phyloP scores from a whole-genome alignment of 2,329 filamentous ascomycete genomes.

The Didymella exigua region DNA sequence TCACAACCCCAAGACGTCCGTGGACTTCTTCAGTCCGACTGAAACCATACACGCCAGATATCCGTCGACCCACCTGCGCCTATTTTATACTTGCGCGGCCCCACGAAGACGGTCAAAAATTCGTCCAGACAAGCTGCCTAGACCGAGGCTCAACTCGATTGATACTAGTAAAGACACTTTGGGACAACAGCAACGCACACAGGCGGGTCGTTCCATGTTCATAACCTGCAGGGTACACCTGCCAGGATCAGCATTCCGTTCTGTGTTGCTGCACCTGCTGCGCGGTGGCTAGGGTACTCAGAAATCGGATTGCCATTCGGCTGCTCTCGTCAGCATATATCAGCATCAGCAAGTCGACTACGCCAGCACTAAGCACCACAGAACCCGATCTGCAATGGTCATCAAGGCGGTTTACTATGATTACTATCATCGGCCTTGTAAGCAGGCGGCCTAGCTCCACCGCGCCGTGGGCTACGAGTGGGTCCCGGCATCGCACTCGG shows the following conservation, averaged over 20 bases:
- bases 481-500: not conserved
- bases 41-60: constrained; percentile 18
- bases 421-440: not conserved
- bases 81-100: constrained; percentile 18
- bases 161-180: constrained; percentile 4
- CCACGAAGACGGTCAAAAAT: not conserved
- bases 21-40: not conserved
- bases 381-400: not conserved
- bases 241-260: not conserved
- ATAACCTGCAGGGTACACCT: constrained; percentile 2
- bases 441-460: not conserved
- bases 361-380: not conserved
- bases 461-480: not conserved
- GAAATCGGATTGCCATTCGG: not conserved
- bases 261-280: not conserved
- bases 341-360: not conserved
- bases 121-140: constrained; percentile 1
- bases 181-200: constrained; percentile 3
- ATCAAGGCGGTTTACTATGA: not conserved
- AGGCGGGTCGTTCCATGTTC: constrained; percentile 11
- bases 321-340: not conserved
- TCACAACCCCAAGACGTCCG: not conserved
- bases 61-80: constrained; percentile 10
- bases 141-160: constrained; percentile 7
- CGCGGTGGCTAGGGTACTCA: not conserved